These are phyloP conservation scores for Botryotinia convoluta DNA, from an alignment of 2,329 filamentous ascomycete genomes.

Conservation along the genomic window DNA sequence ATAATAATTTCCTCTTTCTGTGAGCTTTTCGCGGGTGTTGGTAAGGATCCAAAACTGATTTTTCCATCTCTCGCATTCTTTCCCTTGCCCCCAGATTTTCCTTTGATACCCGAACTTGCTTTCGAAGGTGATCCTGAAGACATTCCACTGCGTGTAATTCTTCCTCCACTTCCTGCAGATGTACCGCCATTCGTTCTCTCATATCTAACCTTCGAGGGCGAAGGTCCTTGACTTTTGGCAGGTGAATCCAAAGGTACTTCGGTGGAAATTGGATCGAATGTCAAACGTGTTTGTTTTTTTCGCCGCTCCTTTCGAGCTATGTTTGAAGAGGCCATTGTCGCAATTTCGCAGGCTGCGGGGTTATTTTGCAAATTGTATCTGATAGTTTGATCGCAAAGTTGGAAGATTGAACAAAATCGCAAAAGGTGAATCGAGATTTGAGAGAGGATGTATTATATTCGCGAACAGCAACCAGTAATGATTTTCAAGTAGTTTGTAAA, in stretches of 20 bases:
- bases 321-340: constrained; percentile 26
- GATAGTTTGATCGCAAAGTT: not conserved
- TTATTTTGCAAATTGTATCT: not conserved
- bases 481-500: not conserved
- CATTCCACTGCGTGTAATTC: constrained; percentile 2
- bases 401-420: not conserved
- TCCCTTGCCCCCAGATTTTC: not conserved
- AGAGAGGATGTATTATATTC: not conserved
- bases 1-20: constrained; percentile 20
- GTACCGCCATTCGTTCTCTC: constrained; percentile 12
- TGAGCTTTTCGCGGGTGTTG: constrained; percentile 30
- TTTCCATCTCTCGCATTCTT: constrained; percentile 18
- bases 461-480: not conserved
- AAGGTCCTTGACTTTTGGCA: constrained; percentile 22
- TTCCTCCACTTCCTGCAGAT: constrained; percentile 5
- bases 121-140: not conserved
- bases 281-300: constrained; percentile 35
- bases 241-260: constrained; percentile 15
- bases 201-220: constrained; percentile 33
- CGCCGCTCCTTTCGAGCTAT: constrained; percentile 28
- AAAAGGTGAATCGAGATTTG: not conserved
- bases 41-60: constrained; percentile 25
- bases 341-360: constrained; percentile 20
- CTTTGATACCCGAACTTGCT: not conserved
- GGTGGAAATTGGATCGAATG: constrained; percentile 28